phyloP scores from a whole-genome alignment of 2,329 filamentous ascomycete genomes.

The Penicillium brevicompactum region DNA sequence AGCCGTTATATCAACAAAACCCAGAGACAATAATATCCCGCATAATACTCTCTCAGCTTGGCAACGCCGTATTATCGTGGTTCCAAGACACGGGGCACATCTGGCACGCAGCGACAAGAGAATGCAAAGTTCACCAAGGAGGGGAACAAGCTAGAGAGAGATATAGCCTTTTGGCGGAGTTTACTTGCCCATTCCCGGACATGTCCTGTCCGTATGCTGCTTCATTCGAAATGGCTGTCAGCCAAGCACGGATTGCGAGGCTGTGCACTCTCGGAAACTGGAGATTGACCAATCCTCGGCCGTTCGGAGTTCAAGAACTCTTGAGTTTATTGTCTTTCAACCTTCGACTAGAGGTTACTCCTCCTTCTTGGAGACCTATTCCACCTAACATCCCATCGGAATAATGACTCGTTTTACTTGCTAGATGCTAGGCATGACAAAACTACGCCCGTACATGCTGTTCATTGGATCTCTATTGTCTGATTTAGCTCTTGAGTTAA shows the following conservation, averaged over 20 bases:
- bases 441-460: slow-evolving; percentile 1
- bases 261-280: slow-evolving; percentile 7
- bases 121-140: slow-evolving; percentile 6
- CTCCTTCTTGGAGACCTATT: slow-evolving; percentile 7
- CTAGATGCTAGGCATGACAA: slow-evolving; percentile 1
- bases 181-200: slow-evolving; percentile 4
- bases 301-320: slow-evolving; percentile 3
- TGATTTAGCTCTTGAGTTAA: slow-evolving; percentile 5
- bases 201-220: slow-evolving; percentile 3
- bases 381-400: slow-evolving; percentile 3
- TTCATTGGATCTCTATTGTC: slow-evolving; percentile 7
- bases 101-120: slow-evolving; percentile 7
- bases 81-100: slow-evolving; percentile 4
- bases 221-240: slow-evolving; percentile 4
- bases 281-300: slow-evolving; percentile 2
- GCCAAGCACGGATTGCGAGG: slow-evolving; percentile 7
- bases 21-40: slow-evolving; percentile 5
- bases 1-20: slow-evolving; percentile 5
- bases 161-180: slow-evolving; percentile 5
- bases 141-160: slow-evolving; percentile 5
- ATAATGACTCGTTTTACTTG: neutral
- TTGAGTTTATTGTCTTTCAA: slow-evolving; percentile 6
- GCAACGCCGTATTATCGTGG: slow-evolving; percentile 3
- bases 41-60: slow-evolving; percentile 3
- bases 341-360: slow-evolving; percentile 1